Percentiles rank a stretch among this genome's conserved stretches.
phyloP scores from a whole-genome alignment of 2,329 filamentous ascomycete species.

The Penicillium sp. region DNA sequence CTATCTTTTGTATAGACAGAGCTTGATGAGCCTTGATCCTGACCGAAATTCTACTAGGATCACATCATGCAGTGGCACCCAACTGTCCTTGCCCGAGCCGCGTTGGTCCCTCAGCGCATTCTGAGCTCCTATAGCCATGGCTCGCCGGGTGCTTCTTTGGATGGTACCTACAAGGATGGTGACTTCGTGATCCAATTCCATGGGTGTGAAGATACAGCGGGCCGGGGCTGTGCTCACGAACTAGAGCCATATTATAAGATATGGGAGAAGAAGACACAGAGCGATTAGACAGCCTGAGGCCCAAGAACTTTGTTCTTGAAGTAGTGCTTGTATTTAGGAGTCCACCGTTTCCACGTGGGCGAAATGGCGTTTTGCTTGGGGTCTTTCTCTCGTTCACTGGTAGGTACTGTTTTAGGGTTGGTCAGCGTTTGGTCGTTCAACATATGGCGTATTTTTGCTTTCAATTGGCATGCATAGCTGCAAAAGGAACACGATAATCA shows the following conservation, averaged over 20 bases:
- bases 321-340: neutral
- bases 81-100: constrained; percentile 85
- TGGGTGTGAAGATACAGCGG: constrained; percentile 59
- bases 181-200: constrained; percentile 80
- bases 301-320: neutral
- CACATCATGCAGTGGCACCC: constrained; percentile 96
- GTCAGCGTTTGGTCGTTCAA: constrained; percentile 11
- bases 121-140: constrained; percentile 73
- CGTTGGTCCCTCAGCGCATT: constrained; percentile 78
- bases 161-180: constrained; percentile 72
- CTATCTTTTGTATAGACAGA: neutral
- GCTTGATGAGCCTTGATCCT: constrained; percentile 17
- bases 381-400: neutral
- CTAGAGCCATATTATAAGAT: constrained; percentile 55
- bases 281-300: constrained; percentile 9
- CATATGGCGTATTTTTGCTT: constrained; percentile 17
- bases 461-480: constrained; percentile 12
- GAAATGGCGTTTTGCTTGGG: constrained; percentile 7
- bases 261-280: constrained; percentile 39
- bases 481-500: constrained; percentile 15
- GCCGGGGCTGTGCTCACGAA: constrained; percentile 67
- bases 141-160: constrained; percentile 40
- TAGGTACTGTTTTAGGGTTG: constrained; percentile 7
- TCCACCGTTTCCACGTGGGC: neutral
- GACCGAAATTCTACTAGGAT: constrained; percentile 55